Percentiles rank a stretch among this genome's conserved stretches.
Conservation (phyloP, 192 early-diverging fungal species). For the Linderina pennispora region DNA sequence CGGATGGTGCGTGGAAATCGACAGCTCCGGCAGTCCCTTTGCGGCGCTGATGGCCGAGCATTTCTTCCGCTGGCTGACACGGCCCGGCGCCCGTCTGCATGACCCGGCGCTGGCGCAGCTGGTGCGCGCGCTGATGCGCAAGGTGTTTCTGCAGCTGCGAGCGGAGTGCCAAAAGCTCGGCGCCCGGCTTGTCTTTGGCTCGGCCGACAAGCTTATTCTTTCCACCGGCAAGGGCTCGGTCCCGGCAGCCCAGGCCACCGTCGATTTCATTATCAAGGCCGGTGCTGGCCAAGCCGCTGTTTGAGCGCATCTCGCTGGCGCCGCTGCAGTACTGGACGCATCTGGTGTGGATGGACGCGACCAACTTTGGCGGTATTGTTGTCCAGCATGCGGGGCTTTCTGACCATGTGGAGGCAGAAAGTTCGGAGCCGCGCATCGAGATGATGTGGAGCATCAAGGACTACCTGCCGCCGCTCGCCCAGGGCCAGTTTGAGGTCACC, state of each 20-base stretch:
- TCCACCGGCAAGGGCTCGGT: conserved; percentile 73
- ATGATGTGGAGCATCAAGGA: conserved; percentile 92
- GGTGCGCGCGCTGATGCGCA: conserved; percentile 85
- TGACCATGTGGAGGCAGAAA: conserved; percentile 8
- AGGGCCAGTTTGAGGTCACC: conserved; percentile 61
- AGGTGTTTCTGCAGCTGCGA: conserved; percentile 78
- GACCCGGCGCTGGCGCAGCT: conserved; percentile 77
- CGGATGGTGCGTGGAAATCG: conserved; percentile 69
- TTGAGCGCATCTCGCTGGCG: conserved; percentile 66
- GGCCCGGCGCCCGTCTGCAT: conserved; percentile 64
- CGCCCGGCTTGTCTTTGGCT: conserved; percentile 70
- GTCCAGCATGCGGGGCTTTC: conserved; percentile 4
- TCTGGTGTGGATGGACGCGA: conserved; percentile 87
- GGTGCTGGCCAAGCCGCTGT: conserved; percentile 67
- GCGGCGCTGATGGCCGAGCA: conserved; percentile 75
- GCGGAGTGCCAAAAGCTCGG: conserved; percentile 77
- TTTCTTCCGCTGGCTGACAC: conserved; percentile 86
- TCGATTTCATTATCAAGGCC: conserved; percentile 63
- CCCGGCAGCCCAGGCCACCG: conserved; percentile 65
- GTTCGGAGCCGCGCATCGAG: conserved; percentile 41
- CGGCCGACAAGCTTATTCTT: conserved; percentile 74
- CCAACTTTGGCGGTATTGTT: conserved; percentile 69
- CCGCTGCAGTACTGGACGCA: conserved; percentile 71
- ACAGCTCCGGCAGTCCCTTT: conserved; percentile 55
- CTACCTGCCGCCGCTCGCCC: conserved; percentile 72